Conservation (phyloP, 139 green algal genomes). For the Haematococcus lacustris region DNA sequence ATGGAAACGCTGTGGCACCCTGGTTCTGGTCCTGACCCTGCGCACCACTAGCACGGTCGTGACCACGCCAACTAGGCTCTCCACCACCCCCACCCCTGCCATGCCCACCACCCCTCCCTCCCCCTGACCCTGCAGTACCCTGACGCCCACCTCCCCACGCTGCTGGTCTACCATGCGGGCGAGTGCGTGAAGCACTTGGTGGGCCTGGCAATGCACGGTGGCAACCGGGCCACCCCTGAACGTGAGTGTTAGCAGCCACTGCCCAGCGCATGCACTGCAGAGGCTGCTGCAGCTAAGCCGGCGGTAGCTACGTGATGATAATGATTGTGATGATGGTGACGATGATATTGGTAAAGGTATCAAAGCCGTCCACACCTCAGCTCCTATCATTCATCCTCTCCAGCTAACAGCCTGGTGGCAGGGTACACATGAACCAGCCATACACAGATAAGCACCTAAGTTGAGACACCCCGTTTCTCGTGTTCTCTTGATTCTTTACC, state of each 20-base stretch:
- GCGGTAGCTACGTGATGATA: not conserved
- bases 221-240: slow-evolving; percentile 57
- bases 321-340: not conserved
- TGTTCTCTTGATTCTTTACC: too few species aligned
- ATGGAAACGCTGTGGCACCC: not conserved
- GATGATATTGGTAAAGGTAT: not conserved
- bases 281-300: not conserved
- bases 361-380: not conserved
- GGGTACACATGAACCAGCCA: not conserved
- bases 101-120: too few species aligned
- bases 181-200: slow-evolving; percentile 41
- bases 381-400: not conserved
- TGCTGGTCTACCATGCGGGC: slow-evolving; percentile 75
- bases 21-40: not conserved
- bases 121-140: slow-evolving; percentile 63
- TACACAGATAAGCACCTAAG: too few species aligned
- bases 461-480: too few species aligned
- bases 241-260: slow-evolving; percentile 9
- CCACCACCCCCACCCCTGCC: too few species aligned
- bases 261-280: not conserved
- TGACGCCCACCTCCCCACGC: slow-evolving; percentile 81
- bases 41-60: not conserved
- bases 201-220: slow-evolving; percentile 66
- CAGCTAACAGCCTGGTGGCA: not conserved
- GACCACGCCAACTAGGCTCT: not conserved